These are phyloP conservation scores for Starmerella scarabaei DNA, from an alignment of 805 yeast genomes.

Conservation along the genomic window DNA sequence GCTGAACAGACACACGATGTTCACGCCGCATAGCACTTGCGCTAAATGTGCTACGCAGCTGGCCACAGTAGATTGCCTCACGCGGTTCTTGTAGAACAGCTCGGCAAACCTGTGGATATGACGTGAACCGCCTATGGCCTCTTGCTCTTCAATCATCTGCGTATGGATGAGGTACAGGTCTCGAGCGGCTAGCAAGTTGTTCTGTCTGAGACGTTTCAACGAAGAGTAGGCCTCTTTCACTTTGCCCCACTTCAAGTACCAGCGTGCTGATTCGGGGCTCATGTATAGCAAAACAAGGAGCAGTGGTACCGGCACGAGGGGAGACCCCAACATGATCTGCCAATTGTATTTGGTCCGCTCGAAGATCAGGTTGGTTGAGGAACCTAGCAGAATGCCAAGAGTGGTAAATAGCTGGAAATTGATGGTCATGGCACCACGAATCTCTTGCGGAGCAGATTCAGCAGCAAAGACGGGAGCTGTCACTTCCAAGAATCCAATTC, in stretches of 20 bases:
- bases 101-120: constrained; percentile 16
- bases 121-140: constrained; percentile 37
- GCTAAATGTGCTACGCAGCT: constrained; percentile 74
- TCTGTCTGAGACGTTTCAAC: constrained; percentile 35
- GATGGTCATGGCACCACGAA: constrained; percentile 56
- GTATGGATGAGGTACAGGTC: constrained; percentile 49
- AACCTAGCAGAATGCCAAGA: constrained; percentile 57
- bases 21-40: constrained; percentile 88
- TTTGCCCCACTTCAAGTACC: constrained; percentile 45
- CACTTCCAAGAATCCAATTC: constrained; percentile 54
- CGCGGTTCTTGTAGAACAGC: constrained; percentile 34
- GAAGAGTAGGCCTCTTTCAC: constrained; percentile 40
- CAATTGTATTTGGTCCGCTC: constrained; percentile 38
- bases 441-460: constrained; percentile 44
- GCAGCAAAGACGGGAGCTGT: constrained; percentile 58
- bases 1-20: constrained; percentile 76
- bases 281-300: constrained; percentile 40
- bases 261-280: constrained; percentile 60
- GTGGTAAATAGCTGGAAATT: constrained; percentile 70
- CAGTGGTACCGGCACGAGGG: constrained; percentile 41
- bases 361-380: constrained; percentile 19
- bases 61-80: constrained; percentile 69
- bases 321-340: constrained; percentile 57
- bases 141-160: constrained; percentile 33
- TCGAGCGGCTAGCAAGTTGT: constrained; percentile 46